Evolutionary conservation across 1,139 yeast genomes (phyloP).

Genomic region (Geotrichum reessii): DNA sequence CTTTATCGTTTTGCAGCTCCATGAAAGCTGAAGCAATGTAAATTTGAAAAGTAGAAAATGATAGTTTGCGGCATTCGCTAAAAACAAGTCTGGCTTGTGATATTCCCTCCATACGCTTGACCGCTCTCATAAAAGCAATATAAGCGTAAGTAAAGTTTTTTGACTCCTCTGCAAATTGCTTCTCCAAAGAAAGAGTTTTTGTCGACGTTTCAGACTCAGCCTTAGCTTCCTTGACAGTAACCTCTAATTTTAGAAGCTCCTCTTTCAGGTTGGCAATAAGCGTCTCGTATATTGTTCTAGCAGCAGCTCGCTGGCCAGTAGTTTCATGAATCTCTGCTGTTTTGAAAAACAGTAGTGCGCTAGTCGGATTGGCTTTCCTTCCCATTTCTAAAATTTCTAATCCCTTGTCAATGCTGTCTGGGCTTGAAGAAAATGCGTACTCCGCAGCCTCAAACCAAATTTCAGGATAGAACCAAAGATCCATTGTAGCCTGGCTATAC

Average conservation of each 20-base stretch:
- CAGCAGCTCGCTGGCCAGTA: conserved; percentile 47
- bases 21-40: conserved; percentile 77
- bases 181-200: background rate
- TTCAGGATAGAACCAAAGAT: conserved; percentile 68
- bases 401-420: conserved; percentile 32
- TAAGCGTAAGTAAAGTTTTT: conserved; percentile 35
- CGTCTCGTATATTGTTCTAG: conserved; percentile 48
- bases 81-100: conserved; percentile 43
- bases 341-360: conserved; percentile 62
- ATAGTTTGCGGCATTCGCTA: conserved; percentile 63
- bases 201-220: conserved; percentile 2
- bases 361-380: conserved; percentile 59
- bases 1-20: conserved; percentile 60
- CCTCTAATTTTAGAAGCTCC: conserved; percentile 29
- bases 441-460: conserved; percentile 71
- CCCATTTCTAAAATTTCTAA: conserved; percentile 50
- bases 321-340: conserved; percentile 67
- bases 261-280: conserved; percentile 41
- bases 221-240: conserved; percentile 13
- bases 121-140: conserved; percentile 35
- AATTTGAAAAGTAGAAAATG: conserved; percentile 67
- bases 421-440: conserved; percentile 30
- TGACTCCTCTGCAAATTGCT: conserved; percentile 18
- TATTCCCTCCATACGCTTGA: conserved; percentile 38
- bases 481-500: conserved; percentile 63